Conservation (phyloP, 2,329 filamentous ascomycete species). For the Rutstroemia sp. region DNA sequence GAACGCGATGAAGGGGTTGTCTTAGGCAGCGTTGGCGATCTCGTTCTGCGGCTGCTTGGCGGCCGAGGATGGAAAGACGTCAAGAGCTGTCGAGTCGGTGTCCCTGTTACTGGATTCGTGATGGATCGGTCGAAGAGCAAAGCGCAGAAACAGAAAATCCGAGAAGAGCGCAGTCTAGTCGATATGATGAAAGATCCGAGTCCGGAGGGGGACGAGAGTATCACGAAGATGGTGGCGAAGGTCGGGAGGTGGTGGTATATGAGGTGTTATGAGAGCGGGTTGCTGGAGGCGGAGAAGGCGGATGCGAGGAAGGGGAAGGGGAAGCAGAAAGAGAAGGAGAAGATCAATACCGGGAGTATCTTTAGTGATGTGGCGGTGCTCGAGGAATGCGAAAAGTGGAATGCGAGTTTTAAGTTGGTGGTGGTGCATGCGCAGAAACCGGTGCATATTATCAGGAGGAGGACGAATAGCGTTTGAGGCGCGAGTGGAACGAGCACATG, state of each 20-base stretch:
- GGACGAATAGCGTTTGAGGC: conserved; percentile 24
- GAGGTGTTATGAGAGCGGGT: conserved; percentile 67
- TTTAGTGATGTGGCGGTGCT: conserved; percentile 73
- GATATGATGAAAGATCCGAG: conserved; percentile 68
- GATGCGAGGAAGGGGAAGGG: background rate
- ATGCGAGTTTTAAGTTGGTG: conserved; percentile 81
- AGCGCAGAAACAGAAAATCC: conserved; percentile 9
- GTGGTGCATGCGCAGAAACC: conserved; percentile 63
- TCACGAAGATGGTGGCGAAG: conserved; percentile 84
- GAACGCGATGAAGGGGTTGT: conserved; percentile 50
- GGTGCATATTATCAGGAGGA: conserved; percentile 16
- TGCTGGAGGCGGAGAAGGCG: background rate
- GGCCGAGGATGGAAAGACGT: conserved; percentile 63
- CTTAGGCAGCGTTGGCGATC: conserved; percentile 52
- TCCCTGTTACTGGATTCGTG: conserved; percentile 60
- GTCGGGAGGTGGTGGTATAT: conserved; percentile 97
- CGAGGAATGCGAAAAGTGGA: conserved; percentile 76
- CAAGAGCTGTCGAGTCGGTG: conserved; percentile 69
- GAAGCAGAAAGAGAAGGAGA: background rate
- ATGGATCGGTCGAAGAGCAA: conserved; percentile 9
- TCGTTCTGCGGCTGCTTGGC: conserved; percentile 59
- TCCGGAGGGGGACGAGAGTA: conserved; percentile 70
- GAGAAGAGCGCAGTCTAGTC: conserved; percentile 41
- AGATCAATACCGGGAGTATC: conserved; percentile 47
- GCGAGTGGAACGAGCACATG: background rate